Evolutionary conservation across 129 eudicot genomes (phyloP), one percentile per base, ranked within the genome.

Genomic region (Artemisia argyi): DNA sequence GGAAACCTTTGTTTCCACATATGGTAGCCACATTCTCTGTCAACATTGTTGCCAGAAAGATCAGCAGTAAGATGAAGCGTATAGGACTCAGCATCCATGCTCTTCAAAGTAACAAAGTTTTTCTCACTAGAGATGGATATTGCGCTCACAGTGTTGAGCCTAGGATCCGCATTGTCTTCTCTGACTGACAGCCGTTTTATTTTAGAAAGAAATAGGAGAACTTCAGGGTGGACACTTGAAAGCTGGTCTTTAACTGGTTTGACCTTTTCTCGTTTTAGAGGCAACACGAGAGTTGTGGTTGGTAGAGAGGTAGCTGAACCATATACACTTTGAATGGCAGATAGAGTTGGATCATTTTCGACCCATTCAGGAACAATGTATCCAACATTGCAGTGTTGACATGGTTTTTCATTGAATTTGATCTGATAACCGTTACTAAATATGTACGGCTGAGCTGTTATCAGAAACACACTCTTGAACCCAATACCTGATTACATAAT

Each of bases 301-400:
- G 91, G 91, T 1, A 86, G 86, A 39, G 77, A 1, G 5, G 60
- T 5, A 47, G 26, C 19, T 5, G 61, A 42, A 26, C 92, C 88
- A 54, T 83, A 79, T n/a, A 83, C 69, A 3, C 66, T 73, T 61
- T 48, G 18, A 5, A 87, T 72, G 12, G 64, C 81, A 0, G 83
- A 66, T 66, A 84, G 17, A 49, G 55, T 78, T 46, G 82, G 84
- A 49, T 83, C 73, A 8, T 53, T 72, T 61, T 80, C 77, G 2
- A 87, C 92, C 92, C 92, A 87, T 66, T 87, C 86, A 15, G 92
- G 92, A 35, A 83, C 88, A 44, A 87, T 76, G 69, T 83, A 84
- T 67, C 86, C 86, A 54, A 83, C 64, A 53, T 83, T 82, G 76
- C 88, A 83, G 1, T 72, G 71, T 5, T 73, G 28, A 35, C 92